Percentiles rank a stretch among this genome's conserved stretches.
Conservation (phyloP, 139 green algal genomes). For the Desmodesmus armatus region DNA sequence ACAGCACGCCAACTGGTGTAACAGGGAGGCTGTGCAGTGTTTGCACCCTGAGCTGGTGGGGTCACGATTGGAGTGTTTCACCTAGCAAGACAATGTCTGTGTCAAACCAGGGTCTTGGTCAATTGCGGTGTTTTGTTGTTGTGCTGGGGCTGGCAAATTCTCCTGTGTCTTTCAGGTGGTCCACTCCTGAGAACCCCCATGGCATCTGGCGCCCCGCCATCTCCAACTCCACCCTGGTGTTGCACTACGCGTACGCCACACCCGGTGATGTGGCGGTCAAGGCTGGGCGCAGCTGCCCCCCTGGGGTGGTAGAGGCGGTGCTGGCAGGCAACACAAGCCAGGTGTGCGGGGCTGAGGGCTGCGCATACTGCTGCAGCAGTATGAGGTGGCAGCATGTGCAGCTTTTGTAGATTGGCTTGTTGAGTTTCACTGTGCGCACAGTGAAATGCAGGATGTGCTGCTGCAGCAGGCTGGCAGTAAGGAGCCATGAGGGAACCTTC, state of each 20-base stretch:
- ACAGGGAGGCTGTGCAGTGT: no score
- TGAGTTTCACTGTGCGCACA: no score
- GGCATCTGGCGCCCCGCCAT: constrained; percentile 29
- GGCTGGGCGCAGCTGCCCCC: constrained; percentile 31
- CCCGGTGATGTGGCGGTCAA: constrained; percentile 35
- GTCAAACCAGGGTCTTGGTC: no score
- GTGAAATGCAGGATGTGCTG: no score
- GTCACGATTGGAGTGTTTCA: no score
- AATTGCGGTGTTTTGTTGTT: no score
- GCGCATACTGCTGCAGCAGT: background rate
- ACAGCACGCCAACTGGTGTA: no score
- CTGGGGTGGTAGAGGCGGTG: constrained; percentile 13
- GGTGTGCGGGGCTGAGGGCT: background rate
- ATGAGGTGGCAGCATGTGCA: background rate
- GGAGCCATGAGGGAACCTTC: no score
- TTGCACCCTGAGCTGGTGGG: no score
- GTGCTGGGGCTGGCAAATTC: background rate
- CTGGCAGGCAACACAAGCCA: constrained; percentile 1
- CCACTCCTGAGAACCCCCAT: constrained; percentile 27
- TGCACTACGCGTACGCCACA: constrained; percentile 44
- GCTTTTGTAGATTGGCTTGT: no score
- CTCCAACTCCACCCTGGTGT: constrained; percentile 20
- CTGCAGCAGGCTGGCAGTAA: no score
- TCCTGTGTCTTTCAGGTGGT: constrained; percentile 32
- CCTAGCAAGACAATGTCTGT: no score